These are phyloP conservation scores for Tolypocladium nubicola DNA, from an alignment of 2,329 filamentous ascomycete genomes.

Conservation along the genomic window DNA sequence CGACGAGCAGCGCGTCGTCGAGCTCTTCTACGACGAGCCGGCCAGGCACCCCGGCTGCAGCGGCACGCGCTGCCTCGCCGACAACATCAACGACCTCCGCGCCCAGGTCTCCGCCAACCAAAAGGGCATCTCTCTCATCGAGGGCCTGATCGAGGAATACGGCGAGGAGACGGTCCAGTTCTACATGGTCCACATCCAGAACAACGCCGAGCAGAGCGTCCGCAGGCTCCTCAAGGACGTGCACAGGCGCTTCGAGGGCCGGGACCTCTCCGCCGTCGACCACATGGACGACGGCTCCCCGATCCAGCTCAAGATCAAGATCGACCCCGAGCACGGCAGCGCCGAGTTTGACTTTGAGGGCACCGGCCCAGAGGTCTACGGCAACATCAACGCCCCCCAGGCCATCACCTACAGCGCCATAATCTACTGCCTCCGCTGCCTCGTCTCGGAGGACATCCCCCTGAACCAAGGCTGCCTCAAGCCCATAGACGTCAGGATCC, in stretches of 20 bases:
- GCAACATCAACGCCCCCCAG: constrained; percentile 22
- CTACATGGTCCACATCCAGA: constrained; percentile 30
- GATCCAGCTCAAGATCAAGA: constrained; percentile 64
- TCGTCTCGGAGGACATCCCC: constrained; percentile 74
- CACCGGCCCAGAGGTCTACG: constrained; percentile 19
- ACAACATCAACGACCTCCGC: constrained; percentile 81
- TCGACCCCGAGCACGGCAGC: constrained; percentile 57
- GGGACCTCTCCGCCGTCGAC: constrained; percentile 20
- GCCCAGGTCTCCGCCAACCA: constrained; percentile 82
- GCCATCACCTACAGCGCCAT: constrained; percentile 45
- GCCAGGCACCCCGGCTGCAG: constrained; percentile 66
- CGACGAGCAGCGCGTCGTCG: constrained; percentile 64
- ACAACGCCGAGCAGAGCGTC: constrained; percentile 48
- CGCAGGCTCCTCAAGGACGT: constrained; percentile 31
- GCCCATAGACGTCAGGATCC: constrained; percentile 66
- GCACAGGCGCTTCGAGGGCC: constrained; percentile 6
- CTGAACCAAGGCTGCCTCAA: constrained; percentile 78
- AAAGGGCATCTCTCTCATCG: constrained; percentile 70
- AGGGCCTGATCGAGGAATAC: constrained; percentile 61
- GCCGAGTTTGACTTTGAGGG: constrained; percentile 50
- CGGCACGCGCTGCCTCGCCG: constrained; percentile 67
- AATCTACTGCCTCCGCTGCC: constrained; percentile 73
- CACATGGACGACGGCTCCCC: constrained; percentile 84
- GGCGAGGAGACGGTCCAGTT: constrained; percentile 61
- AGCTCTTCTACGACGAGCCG: constrained; percentile 63